Evolutionary conservation across 1,139 yeast genomes (phyloP).

Genomic region (Tardiomyces depauwii): DNA sequence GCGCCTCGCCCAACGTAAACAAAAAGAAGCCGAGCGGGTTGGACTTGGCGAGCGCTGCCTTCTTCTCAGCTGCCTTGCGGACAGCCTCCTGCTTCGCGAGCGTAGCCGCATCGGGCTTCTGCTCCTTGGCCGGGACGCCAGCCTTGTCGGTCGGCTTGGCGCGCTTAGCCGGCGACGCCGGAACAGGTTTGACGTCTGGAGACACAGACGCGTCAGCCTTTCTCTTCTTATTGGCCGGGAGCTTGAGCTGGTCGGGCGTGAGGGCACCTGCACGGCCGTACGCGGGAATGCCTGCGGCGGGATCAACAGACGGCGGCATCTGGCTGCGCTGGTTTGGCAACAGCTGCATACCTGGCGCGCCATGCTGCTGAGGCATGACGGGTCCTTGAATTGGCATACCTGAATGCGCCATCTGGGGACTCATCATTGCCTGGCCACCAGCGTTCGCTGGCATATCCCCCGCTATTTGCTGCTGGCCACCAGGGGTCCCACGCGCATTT

Average conservation of each 20-base stretch:
- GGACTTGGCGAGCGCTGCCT: constrained; percentile 15
- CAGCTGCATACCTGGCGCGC: neutral
- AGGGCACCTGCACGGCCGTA: constrained; percentile 18
- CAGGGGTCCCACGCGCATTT: neutral
- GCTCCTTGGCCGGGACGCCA: constrained; percentile 14
- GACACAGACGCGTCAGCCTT: constrained; percentile 12
- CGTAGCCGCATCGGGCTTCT: constrained; percentile 15
- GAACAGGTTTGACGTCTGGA: constrained; percentile 9
- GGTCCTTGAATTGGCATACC: neutral
- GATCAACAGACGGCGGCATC: neutral
- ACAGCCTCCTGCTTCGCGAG: constrained; percentile 10
- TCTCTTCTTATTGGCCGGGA: constrained; percentile 19
- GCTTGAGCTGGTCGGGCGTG: constrained; percentile 20
- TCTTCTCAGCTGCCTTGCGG: constrained; percentile 4
- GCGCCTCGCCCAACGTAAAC: constrained; percentile 19
- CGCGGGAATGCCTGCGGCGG: constrained; percentile 8
- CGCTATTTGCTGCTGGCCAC: neutral
- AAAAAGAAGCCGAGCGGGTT: constrained; percentile 20
- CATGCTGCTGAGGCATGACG: neutral
- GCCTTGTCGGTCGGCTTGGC: constrained; percentile 3
- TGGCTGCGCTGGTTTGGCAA: neutral
- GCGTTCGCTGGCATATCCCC: neutral
- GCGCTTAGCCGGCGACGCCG: constrained; percentile 1
- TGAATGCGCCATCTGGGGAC: neutral
- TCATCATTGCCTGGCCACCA: neutral